Evolutionary conservation across 352 stramenopile genomes (phyloP).

Genomic region (Phytophthora syringae): DNA sequence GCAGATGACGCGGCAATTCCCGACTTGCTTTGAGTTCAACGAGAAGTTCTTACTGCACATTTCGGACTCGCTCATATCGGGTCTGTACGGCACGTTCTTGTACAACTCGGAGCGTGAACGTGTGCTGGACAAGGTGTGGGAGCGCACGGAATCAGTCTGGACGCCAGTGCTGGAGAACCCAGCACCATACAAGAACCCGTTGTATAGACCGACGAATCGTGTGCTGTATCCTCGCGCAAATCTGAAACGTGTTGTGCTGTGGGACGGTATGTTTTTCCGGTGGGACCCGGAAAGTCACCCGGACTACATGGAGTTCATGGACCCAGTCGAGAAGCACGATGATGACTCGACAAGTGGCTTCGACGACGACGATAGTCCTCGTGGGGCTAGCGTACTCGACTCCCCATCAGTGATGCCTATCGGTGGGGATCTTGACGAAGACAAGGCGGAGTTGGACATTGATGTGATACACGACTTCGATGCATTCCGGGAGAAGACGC

Average conservation of each 20-base stretch:
- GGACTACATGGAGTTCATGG: conserved; percentile 90
- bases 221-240: conserved; percentile 88
- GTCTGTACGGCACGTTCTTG: conserved; percentile 83
- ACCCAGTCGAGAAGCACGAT: conserved; percentile 52
- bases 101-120: conserved; percentile 88
- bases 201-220: conserved; percentile 80
- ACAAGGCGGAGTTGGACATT: conserved; percentile 79
- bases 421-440: conserved; percentile 58
- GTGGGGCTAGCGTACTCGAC: conserved; percentile 32
- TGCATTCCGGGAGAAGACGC: conserved; percentile 67
- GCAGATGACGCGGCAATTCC: conserved; percentile 90
- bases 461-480: conserved; percentile 87
- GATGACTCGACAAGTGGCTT: conserved; percentile 41
- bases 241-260: conserved; percentile 86
- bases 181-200: conserved; percentile 69
- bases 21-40: conserved; percentile 91
- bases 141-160: conserved; percentile 87
- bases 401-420: conserved; percentile 55
- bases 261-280: conserved; percentile 88
- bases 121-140: conserved; percentile 85
- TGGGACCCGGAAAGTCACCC: conserved; percentile 87
- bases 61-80: conserved; percentile 79
- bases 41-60: conserved; percentile 86
- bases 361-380: conserved; percentile 40
- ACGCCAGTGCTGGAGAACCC: conserved; percentile 78